Conservation (phyloP, 768 basidiomycete genomes). For the Boletus subparvulus region DNA sequence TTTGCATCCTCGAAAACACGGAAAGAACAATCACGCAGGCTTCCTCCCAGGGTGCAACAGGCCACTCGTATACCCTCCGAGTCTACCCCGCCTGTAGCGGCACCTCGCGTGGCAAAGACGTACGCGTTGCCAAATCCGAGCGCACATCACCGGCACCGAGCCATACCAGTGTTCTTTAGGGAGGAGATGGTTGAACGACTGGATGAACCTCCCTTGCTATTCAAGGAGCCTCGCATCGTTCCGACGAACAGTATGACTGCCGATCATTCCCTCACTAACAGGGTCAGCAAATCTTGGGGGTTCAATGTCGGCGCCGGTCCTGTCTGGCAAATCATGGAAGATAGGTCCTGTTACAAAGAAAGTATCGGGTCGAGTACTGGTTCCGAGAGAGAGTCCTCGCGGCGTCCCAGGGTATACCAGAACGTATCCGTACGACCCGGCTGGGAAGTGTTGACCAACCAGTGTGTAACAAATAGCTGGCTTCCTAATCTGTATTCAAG, state of each 20-base stretch:
- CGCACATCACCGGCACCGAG: constrained; percentile 71
- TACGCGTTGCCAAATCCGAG: constrained; percentile 63
- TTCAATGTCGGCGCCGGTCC: constrained; percentile 75
- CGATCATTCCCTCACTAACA: constrained; percentile 45
- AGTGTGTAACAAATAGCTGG: constrained; percentile 42
- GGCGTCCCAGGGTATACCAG: constrained; percentile 60
- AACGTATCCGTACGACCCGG: constrained; percentile 43
- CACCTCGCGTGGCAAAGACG: constrained; percentile 37
- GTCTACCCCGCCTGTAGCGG: constrained; percentile 3
- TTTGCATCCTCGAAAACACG: constrained; percentile 9
- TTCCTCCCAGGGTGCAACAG: constrained; percentile 17
- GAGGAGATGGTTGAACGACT: constrained; percentile 61
- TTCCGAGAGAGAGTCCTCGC: constrained; percentile 45
- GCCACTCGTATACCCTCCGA: neutral
- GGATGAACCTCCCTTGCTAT: constrained; percentile 47
- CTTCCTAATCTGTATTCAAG: constrained; percentile 7
- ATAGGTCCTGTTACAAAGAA: constrained; percentile 78
- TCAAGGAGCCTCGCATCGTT: constrained; percentile 40
- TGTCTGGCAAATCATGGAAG: constrained; percentile 77
- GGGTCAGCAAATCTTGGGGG: constrained; percentile 68
- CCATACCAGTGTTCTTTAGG: constrained; percentile 57
- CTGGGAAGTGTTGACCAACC: constrained; percentile 44
- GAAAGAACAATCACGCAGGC: constrained; percentile 19
- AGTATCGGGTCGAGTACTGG: constrained; percentile 31
- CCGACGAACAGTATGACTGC: constrained; percentile 60